Evolutionary conservation across 169 alveolate genomes (phyloP), one percentile per base, ranked within the genome.

Genomic region (Babesia bovis): DNA sequence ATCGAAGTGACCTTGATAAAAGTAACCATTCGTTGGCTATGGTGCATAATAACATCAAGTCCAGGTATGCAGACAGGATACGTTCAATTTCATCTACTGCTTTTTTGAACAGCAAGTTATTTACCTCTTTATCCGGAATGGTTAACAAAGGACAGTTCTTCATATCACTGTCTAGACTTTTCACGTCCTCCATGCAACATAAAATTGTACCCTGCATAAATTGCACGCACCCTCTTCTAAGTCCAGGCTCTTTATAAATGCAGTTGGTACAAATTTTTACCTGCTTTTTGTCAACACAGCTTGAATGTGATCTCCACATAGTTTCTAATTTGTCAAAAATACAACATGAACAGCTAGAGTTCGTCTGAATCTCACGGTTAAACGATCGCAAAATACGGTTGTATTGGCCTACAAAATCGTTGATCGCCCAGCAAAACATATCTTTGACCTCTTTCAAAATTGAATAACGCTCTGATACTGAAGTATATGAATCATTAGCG

Each of bases 11-110:
- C n/a, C n/a, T n/a, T n/a, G n/a, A 56, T 2, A 56, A 32, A n/a
- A 56, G 4, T 32, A 56, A 21, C 66, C 66, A 56, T 6, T 56
- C 66, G 7, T 56, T 49, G 10, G 66, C 66, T 49, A 56, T 15
- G 19, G 28, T 10, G 0, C 33, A 3, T 32, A 56, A 21, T 35
- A 32, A 6, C 30, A 56, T 0, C 30, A 56, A 10, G 2, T 35
- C n/a, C n/a, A 56, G 36, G 28, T 15, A 5, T 6, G 15, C 7
- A 26, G 49, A 30, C 30, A 56, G 30, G 1, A 21, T 1, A 13
- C 66, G 5, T 2, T 56, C 66, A 7, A 56, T 15, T 30, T 30
- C 4, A 2, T 0, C 50, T 4, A 56, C 15, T 2, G 66, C 66
- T 56, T 56, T 32, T 3, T 35, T 44, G 0, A 56, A 13, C 1